These are phyloP conservation scores for Penicillium digitatum DNA, from an alignment of 2,329 filamentous ascomycete species.

Conservation along the genomic window DNA sequence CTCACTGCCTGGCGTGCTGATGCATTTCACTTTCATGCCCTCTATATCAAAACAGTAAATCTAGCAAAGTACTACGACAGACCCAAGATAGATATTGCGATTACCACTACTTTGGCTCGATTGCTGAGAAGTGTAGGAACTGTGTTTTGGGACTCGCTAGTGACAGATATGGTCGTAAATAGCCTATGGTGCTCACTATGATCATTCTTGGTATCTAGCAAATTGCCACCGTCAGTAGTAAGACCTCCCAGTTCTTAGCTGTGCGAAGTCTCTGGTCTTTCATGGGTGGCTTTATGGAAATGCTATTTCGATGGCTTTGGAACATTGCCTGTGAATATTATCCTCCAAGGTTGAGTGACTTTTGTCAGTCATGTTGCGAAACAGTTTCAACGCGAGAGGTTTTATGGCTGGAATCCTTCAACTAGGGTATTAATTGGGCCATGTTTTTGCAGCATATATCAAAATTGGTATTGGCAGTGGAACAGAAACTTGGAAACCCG, in stretches of 20 bases:
- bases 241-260: conserved; percentile 69
- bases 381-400: conserved; percentile 60
- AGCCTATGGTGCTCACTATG: conserved; percentile 80
- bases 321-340: conserved; percentile 59
- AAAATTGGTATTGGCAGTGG: conserved; percentile 66
- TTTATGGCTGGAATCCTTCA: conserved; percentile 79
- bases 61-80: conserved; percentile 57
- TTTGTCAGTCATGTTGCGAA: neutral
- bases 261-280: conserved; percentile 69
- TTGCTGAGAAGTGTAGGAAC: conserved; percentile 72
- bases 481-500: conserved; percentile 61
- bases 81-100: conserved; percentile 66
- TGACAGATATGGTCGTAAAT: conserved; percentile 73
- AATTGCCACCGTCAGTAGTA: conserved; percentile 72
- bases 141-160: conserved; percentile 71
- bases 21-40: conserved; percentile 77
- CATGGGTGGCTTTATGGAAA: conserved; percentile 80
- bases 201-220: conserved; percentile 66
- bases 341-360: neutral
- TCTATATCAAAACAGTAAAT: conserved; percentile 73
- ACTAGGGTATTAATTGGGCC: conserved; percentile 76
- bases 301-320: conserved; percentile 71
- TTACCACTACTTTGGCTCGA: conserved; percentile 60
- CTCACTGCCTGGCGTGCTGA: conserved; percentile 75
- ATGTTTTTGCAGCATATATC: conserved; percentile 67